Evolutionary conservation across 371 early-diverging fungal genomes (phyloP), one percentile per base, ranked within the genome.

Genomic region (Mucor piriformis): DNA sequence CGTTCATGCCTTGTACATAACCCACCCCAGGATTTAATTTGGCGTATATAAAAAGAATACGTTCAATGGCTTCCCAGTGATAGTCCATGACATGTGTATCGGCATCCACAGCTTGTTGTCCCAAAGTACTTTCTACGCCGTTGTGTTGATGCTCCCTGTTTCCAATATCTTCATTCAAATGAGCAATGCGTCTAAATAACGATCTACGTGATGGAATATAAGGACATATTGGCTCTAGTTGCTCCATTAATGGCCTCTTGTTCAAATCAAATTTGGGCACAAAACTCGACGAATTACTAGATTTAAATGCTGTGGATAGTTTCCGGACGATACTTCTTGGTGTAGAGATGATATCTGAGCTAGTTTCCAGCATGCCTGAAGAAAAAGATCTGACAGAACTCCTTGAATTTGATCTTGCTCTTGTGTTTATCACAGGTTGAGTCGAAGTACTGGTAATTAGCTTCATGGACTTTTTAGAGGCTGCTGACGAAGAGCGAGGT

Each of bases 1-100:
- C 91, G 64, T 93, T 94, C 95, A 95, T 94, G 40, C 95, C 93
- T 68, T 95, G 95, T 12, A 92, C 89, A 67, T 95, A 95, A 0
- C 92, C 90, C 5, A 92, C 87, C 6, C 95, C 94, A 2, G 90
- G 90, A 61, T 94, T 95, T 34, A 94, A 66, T 61, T 90, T 89
- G 15, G 92, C 90, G 69, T 89, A 92, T 24, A 94, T 87, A 64
- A 88, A 93, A 40, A 95, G 62, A 15, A 95, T 84, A 10, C 95
- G 80, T 62, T 90, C 92, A 53, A 93, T 84, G 0, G 86, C 92
- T 57, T 93, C 93, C 87, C 90, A 92, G 61, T 94, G 94, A 59
- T 87, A 74, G 64, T 91, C 91, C 56, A 78, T 79, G 1, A 72
- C 64, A 25, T 65, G 29, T 5, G 51, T 40, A 48, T 75, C 76